These are phyloP conservation scores for Salix brachista DNA, from an alignment of 345 rosid species.

Conservation along the genomic window DNA sequence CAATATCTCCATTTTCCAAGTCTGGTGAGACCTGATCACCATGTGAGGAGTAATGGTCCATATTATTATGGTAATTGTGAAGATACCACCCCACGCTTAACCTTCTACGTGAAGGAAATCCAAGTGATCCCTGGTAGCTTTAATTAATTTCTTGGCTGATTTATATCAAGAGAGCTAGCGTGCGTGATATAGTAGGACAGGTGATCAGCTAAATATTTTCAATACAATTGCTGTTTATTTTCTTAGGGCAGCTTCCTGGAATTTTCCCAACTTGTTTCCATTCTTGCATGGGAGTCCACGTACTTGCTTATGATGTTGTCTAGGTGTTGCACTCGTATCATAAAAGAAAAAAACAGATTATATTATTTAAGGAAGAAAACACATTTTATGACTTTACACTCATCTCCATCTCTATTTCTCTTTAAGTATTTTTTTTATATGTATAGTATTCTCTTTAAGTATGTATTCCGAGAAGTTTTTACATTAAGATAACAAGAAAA, in stretches of 20 bases:
- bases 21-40: conserved; percentile 4
- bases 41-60: not conserved
- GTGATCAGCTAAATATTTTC: not conserved
- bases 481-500: too few species aligned
- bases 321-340: not conserved
- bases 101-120: conserved; percentile 1
- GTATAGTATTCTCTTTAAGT: too few species aligned
- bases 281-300: conserved; percentile 37
- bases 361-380: too few species aligned
- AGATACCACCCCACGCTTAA: not conserved
- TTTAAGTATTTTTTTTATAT: too few species aligned
- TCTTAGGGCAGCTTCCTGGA: conserved; percentile 41
- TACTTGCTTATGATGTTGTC: conserved; percentile 4
- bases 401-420: too few species aligned
- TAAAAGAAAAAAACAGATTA: too few species aligned
- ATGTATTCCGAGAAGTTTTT: too few species aligned
- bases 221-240: not conserved
- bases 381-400: too few species aligned
- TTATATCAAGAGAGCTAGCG: not conserved
- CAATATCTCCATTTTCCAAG: conserved; percentile 16
- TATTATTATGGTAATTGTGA: not conserved
- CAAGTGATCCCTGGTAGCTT: not conserved
- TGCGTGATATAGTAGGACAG: not conserved
- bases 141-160: not conserved
- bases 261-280: conserved; percentile 39